These are phyloP conservation scores for Groenewaldozyma auringiensis DNA, from an alignment of 1,139 yeast genomes.

Conservation along the genomic window DNA sequence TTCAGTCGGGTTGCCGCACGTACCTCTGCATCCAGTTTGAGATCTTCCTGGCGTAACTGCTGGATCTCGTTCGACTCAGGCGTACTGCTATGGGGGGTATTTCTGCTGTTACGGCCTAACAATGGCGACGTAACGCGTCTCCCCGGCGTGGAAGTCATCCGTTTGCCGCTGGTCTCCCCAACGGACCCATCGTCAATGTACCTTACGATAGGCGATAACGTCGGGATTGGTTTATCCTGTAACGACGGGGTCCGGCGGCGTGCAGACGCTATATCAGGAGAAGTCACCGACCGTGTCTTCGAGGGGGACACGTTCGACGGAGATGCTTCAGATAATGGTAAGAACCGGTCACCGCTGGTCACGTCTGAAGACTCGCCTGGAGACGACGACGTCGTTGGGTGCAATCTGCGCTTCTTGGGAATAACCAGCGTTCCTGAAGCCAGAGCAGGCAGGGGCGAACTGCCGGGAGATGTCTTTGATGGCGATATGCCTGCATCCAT, in stretches of 20 bases:
- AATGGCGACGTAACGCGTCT: slow-evolving; percentile 14
- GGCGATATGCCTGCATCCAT: slow-evolving; percentile 9
- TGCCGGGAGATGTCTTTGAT: slow-evolving; percentile 17
- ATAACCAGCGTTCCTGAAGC: slow-evolving; percentile 20
- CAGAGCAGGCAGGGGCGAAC: slow-evolving; percentile 21
- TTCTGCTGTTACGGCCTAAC: slow-evolving; percentile 2
- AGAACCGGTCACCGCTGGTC: background rate
- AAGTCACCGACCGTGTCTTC: slow-evolving; percentile 23
- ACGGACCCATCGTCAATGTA: slow-evolving; percentile 1
- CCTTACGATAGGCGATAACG: slow-evolving; percentile 23
- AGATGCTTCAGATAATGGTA: slow-evolving; percentile 4
- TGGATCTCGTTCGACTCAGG: background rate
- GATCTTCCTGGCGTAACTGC: slow-evolving; percentile 11
- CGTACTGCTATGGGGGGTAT: slow-evolving; percentile 2
- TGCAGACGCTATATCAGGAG: slow-evolving; percentile 13
- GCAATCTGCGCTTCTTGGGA: slow-evolving; percentile 22
- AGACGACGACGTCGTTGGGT: slow-evolving; percentile 14
- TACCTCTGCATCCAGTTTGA: slow-evolving; percentile 25
- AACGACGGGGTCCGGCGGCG: slow-evolving; percentile 26
- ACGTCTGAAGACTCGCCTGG: background rate
- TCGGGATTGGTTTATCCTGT: slow-evolving; percentile 27
- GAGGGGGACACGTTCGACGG: slow-evolving; percentile 20
- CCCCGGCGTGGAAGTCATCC: background rate
- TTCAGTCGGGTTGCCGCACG: slow-evolving; percentile 25
- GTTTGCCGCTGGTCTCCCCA: slow-evolving; percentile 4